Evolutionary conservation across 805 yeast species (phyloP).

Genomic region (Barnettozyma populi): DNA sequence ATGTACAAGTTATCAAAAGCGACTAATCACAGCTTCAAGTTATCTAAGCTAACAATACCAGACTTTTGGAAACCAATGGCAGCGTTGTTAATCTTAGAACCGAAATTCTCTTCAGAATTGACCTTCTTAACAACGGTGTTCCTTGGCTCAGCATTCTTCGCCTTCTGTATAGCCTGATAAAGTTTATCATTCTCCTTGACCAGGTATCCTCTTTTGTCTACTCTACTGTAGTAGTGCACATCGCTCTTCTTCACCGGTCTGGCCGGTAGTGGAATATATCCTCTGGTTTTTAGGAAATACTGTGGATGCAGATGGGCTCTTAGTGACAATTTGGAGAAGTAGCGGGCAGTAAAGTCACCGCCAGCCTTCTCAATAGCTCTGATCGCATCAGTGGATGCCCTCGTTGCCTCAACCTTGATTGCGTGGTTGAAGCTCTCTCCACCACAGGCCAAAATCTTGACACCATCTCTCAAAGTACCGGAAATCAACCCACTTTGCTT

Average conservation of each 20-base stretch:
- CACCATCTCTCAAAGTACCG: slow-evolving; percentile 73
- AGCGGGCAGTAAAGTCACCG: slow-evolving; percentile 68
- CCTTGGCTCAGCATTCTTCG: slow-evolving; percentile 13
- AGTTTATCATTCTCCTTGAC: slow-evolving; percentile 31
- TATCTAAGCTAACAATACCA: slow-evolving; percentile 22
- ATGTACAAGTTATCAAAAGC: slow-evolving; percentile 10
- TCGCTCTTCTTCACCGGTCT: slow-evolving; percentile 82
- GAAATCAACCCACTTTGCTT: slow-evolving; percentile 65
- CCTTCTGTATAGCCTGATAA: slow-evolving; percentile 18
- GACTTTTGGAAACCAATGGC: slow-evolving; percentile 21
- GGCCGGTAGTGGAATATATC: slow-evolving; percentile 77
- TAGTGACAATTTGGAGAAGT: slow-evolving; percentile 60
- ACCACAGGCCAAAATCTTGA: slow-evolving; percentile 72
- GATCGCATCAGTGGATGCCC: slow-evolving; percentile 74
- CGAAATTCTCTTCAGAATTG: slow-evolving; percentile 7
- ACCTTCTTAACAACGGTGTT: slow-evolving; percentile 7
- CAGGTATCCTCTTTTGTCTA: slow-evolving; percentile 73
- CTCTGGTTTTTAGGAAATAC: slow-evolving; percentile 60
- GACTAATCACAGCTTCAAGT: slow-evolving; percentile 15
- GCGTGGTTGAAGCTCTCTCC: slow-evolving; percentile 47
- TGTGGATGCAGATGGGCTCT: slow-evolving; percentile 75
- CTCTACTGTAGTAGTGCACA: slow-evolving; percentile 69
- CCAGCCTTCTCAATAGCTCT: slow-evolving; percentile 66
- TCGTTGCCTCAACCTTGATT: slow-evolving; percentile 73
- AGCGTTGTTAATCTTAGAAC: slow-evolving; percentile 15